These are phyloP conservation scores for Candida andamanensis DNA, from an alignment of 805 yeast species.

Conservation along the genomic window DNA sequence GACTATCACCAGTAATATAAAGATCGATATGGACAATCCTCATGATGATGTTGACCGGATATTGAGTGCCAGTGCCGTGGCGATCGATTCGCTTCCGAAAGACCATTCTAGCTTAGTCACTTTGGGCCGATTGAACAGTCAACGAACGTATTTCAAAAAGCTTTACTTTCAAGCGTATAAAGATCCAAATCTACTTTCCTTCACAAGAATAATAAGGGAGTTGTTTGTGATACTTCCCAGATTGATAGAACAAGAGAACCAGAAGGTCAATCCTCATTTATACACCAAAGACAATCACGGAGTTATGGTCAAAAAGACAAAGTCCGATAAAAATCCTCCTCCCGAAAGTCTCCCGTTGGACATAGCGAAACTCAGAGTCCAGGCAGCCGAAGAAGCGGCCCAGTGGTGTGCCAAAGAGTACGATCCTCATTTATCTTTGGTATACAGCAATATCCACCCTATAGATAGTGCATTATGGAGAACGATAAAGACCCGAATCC, in stretches of 20 bases:
- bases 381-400: slow-evolving; percentile 45
- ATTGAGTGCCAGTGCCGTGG: slow-evolving; percentile 54
- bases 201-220: slow-evolving; percentile 55
- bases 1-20: slow-evolving; percentile 63
- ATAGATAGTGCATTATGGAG: slow-evolving; percentile 62
- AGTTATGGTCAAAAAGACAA: slow-evolving; percentile 22
- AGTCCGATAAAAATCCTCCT: slow-evolving; percentile 9
- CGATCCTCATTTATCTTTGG: slow-evolving; percentile 70
- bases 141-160: slow-evolving; percentile 48
- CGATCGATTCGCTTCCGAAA: slow-evolving; percentile 39
- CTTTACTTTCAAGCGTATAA: slow-evolving; percentile 44
- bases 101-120: slow-evolving; percentile 36
- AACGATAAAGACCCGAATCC: slow-evolving; percentile 59
- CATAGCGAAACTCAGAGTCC: slow-evolving; percentile 24
- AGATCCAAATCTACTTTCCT: slow-evolving; percentile 43
- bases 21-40: slow-evolving; percentile 34
- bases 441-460: slow-evolving; percentile 61
- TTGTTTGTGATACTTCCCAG: slow-evolving; percentile 46
- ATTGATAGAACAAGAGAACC: slow-evolving; percentile 32
- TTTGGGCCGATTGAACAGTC: slow-evolving; percentile 41
- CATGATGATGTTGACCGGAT: slow-evolving; percentile 56
- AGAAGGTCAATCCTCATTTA: slow-evolving; percentile 33
- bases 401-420: slow-evolving; percentile 54
- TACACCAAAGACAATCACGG: slow-evolving; percentile 26
- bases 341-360: slow-evolving; percentile 18